Conservation (phyloP, 2,329 filamentous ascomycete genomes). For the Fusarium fracticaudum region DNA sequence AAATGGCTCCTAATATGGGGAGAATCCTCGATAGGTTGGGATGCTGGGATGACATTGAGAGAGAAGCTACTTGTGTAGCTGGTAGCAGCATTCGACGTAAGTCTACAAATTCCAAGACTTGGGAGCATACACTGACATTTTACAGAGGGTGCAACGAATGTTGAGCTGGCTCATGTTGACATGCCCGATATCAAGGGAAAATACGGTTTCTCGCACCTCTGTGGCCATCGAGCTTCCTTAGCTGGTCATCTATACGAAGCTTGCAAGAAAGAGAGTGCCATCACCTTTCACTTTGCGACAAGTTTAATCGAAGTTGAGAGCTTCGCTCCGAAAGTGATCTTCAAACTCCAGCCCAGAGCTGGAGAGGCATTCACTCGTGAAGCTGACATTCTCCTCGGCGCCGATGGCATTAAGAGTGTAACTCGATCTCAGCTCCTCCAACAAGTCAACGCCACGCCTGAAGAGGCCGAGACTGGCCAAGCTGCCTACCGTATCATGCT, state of each 20-base stretch:
- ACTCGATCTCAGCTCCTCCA: slow-evolving; percentile 62
- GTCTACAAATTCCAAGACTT: background rate
- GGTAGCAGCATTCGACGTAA: slow-evolving; percentile 45
- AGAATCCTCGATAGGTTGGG: slow-evolving; percentile 78
- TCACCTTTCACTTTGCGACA: slow-evolving; percentile 72
- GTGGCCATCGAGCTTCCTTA: slow-evolving; percentile 78
- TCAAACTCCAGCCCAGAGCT: slow-evolving; percentile 35
- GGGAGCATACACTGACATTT: background rate
- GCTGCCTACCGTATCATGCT: slow-evolving; percentile 65
- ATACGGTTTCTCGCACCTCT: slow-evolving; percentile 82
- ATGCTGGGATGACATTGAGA: slow-evolving; percentile 73
- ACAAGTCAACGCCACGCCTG: slow-evolving; percentile 57
- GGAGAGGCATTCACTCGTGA: slow-evolving; percentile 30
- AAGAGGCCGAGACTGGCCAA: slow-evolving; percentile 59
- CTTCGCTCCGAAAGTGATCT: slow-evolving; percentile 35
- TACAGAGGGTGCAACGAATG: slow-evolving; percentile 73
- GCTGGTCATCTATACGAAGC: slow-evolving; percentile 75
- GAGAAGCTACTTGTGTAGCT: slow-evolving; percentile 38
- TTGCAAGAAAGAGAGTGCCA: slow-evolving; percentile 69
- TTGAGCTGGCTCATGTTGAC: slow-evolving; percentile 75
- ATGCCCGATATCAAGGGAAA: slow-evolving; percentile 72
- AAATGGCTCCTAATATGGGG: slow-evolving; percentile 84
- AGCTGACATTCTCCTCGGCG: slow-evolving; percentile 62
- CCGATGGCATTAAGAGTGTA: slow-evolving; percentile 64
- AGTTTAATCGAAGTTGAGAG: slow-evolving; percentile 40